Base-by-base conservation (phyloP, 1,284 basidiomycete species). In the Rhodotorula sp. region DNA sequence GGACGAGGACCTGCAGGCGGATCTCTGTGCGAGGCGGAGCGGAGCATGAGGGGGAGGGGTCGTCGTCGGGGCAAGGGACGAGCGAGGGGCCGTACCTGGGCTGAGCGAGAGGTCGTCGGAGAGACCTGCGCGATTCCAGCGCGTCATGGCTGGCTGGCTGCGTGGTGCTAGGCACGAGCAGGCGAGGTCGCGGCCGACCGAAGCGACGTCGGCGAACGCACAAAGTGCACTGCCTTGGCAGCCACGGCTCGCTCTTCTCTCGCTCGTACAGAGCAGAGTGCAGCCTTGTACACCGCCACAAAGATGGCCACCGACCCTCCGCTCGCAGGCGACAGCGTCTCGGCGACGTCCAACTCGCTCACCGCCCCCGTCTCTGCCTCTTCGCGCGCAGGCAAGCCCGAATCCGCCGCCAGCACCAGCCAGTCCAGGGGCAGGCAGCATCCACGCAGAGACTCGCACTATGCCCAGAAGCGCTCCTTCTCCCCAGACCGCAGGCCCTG, bases 1-100 rank as follows among this genome's bases (percentile, higher is more conserved):
- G 97, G 81, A 99, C 91, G 70, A 99, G 84, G 60, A 83, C 93
- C 91, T 91, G 93, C 80, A 92, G 90, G 71, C 93, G 88, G 81
- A 97, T 96, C 82, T 66, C 75, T 75, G 71, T 10, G 21, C 13
- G 4, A 21, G 25, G 14, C 34, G 4, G 13, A 45, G 48, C 7
- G 60, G 23, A 17, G 56, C 2, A 21, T 56, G 19, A 66, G 64
- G 10, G 21, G 25, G 50, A 19, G 44, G 17, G 57, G 3, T 8
- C n/a, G 27, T 10, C 27, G 27, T n/a, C 23, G 14, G 16, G 19
- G 7, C 19, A 19, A 14, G 27, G 13, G 10, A 34, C 34, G 34
- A 2, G 34, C 34, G 34, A 5, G 21, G 3, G 34, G 44, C 19
- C 69, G 49, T 14, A 71, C 72, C 72, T 56, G 72, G 67, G 27